Evolutionary conservation across 441 rosid genomes (phyloP).

Genomic region (Jatropha podagrica): DNA sequence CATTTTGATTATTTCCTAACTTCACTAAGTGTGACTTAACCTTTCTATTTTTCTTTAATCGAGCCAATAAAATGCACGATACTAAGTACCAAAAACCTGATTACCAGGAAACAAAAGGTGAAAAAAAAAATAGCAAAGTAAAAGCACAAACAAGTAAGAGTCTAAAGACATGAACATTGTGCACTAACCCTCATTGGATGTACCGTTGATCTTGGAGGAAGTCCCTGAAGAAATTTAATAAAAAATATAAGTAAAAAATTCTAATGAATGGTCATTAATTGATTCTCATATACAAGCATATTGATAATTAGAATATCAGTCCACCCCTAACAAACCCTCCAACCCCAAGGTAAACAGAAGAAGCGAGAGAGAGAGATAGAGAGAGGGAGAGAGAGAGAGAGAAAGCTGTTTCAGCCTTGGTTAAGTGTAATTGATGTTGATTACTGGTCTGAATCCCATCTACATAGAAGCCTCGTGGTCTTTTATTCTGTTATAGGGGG

Average conservation of each 20-base stretch:
- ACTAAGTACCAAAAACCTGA: neutral
- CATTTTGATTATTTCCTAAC: neutral
- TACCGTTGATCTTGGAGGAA: conserved; percentile 96
- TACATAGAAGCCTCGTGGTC: neutral
- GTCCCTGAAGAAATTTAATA: conserved; percentile 59
- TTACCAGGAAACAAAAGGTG: neutral
- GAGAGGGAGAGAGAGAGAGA: too few relatives aligned
- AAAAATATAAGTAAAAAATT: conserved; percentile 5
- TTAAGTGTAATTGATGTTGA: neutral
- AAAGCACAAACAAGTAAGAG: conserved; percentile 16
- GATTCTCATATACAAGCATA: neutral
- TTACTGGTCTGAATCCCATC: neutral
- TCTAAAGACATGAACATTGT: conserved; percentile 28
- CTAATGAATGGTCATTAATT: neutral
- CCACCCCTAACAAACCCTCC: neutral
- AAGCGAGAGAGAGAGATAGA: neutral
- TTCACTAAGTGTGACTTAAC: neutral
- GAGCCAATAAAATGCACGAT: neutral
- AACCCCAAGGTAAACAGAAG: neutral
- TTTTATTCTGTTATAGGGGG: neutral
- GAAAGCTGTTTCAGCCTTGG: neutral
- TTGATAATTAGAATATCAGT: neutral
- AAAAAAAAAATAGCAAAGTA: neutral
- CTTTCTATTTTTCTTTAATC: neutral
- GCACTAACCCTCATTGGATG: conserved; percentile 99